Base-by-base conservation (phyloP, 768 basidiomycete genomes). In the Termitomyces heimii region DNA sequence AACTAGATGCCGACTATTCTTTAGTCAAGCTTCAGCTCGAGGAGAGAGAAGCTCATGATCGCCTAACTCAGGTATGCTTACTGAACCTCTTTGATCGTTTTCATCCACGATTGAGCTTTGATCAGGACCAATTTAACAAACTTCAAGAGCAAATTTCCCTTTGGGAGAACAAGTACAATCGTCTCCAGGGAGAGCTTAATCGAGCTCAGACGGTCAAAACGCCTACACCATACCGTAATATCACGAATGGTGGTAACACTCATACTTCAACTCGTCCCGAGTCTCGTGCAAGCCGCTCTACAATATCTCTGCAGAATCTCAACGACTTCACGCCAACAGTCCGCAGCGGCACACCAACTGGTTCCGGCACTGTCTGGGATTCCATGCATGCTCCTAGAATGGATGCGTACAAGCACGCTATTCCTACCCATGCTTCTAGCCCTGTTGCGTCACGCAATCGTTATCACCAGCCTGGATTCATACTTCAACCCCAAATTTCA, bases 1-100 rank as follows among this genome's bases (percentile, higher is more conserved):
- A 89, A 68, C 70, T 91, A 35, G 88, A 89, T 29, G 80, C 84
- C 8, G 91, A 94, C 63, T 78, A 83, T 62, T 82, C 85, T 9
- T 70, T 89, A 57, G 74, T 77, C 37, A 88, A 79, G 68, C 70
- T 86, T 57, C 88, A 91, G 60, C 77, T 92, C 5, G 89, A 92
- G 62, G 90, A 92, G 63, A 78, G 78, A 55, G 88, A 89, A 62
- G 86, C 84, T 18, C 82, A 88, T 58, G 82, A 83, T 63, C 84
- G 88, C 29, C 67, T 88, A 59, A 68, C 75, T 54, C 80, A 86
- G 82, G 92, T 92, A 70, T 58, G 53, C 20, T 51, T 58, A 52
- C 20, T 51, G 8, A 53, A 37, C 31, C 56, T 18, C 34, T 14
- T 26, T 6, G 59, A 35, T 50, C 57, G 63, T 32, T 18, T 42